These are phyloP conservation scores for Calamus simplicifolius DNA, from an alignment of 176 grass and related monocot species.

Conservation along the genomic window DNA sequence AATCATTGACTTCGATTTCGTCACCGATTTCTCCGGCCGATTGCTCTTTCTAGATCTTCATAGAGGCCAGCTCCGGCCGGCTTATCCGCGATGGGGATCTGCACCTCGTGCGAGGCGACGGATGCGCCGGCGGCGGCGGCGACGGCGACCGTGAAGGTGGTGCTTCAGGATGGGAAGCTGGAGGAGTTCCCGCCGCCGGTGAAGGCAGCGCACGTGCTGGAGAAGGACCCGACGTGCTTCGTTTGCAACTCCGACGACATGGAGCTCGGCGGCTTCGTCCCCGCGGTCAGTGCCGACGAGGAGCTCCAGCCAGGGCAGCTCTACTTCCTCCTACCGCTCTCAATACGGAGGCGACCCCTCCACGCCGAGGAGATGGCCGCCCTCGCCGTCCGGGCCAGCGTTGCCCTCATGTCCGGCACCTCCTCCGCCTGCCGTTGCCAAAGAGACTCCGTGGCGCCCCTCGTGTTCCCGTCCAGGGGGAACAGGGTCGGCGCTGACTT, in stretches of 20 bases:
- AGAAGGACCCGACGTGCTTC: slow-evolving; percentile 38
- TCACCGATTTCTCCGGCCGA: too few species aligned
- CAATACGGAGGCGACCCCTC: too few species aligned
- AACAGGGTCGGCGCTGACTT: background rate
- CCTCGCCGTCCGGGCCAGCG: slow-evolving; percentile 63
- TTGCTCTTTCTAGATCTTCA: too few species aligned
- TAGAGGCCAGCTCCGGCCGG: too few species aligned
- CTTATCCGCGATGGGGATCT: slow-evolving; percentile 39
- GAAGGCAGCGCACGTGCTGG: slow-evolving; percentile 28
- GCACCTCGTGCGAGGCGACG: slow-evolving; percentile 35
- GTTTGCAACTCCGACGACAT: slow-evolving; percentile 38
- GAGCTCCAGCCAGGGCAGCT: too few species aligned
- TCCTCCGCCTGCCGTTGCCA: slow-evolving; percentile 10
- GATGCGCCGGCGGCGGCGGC: slow-evolving; percentile 13
- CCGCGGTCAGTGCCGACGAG: too few species aligned
- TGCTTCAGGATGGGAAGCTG: slow-evolving; percentile 51
- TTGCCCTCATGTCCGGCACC: slow-evolving; percentile 28
- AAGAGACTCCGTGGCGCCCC: slow-evolving; percentile 29
- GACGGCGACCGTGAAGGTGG: slow-evolving; percentile 34
- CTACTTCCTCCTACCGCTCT: too few species aligned
- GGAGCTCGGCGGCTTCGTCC: too few species aligned
- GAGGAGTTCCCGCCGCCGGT: slow-evolving; percentile 42
- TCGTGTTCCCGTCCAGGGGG: slow-evolving; percentile 37
- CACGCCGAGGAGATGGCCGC: slow-evolving; percentile 7
- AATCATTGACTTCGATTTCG: too few species aligned